Base-by-base conservation (phyloP, 2,329 filamentous ascomycete genomes). In the Sclerotinia borealis region DNA sequence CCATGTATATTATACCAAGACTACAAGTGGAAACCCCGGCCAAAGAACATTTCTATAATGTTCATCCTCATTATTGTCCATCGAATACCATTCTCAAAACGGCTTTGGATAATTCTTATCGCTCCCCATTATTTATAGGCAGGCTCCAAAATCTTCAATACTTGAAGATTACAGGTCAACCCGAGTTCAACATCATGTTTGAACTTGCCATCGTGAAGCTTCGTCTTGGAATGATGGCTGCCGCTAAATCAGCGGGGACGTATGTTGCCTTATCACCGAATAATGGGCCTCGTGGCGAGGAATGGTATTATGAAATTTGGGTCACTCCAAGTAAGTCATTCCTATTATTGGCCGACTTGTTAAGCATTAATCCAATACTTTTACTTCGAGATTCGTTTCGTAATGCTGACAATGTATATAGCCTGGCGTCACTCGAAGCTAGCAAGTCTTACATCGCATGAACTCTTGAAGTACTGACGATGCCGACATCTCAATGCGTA, bases 251-350 rank as follows among this genome's bases (percentile, higher is more conserved):
- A 1, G 37, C 37, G 22, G 59, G 50, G 29, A 39, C 39, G 27
- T 17, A 34, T 9, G 47, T 61, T 34, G 47, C 58, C 22, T 29
- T 61, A 17, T 61, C 58, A 43, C 58, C 58, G 13, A 61, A 62
- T 37, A 62, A 62, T n/a, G 59, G 59, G 19, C 59, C 50, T 27
- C 48, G 59, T 43, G 59, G 59, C 11, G 39, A 55, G n/a, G 31
- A 62, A 47, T 62, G 50, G 50, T 62, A 55, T 47, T 62, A 62
- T 58, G 59, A 62, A 43, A 56, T 62, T 36, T 62, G 59, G 59
- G 58, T 62, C 39, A 31, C 11, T n/a, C 50, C 59, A n/a, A 55
- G 59, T 62, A 62, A 36, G 59, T 47, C 37, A 61, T 41, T 19
- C 11, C 11, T 41, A 29, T 29, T 8, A 41, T 25, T 41, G 31